Evolutionary conservation across 1,284 basidiomycete genomes (phyloP).

Genomic region (Malassezia vespertilionis): DNA sequence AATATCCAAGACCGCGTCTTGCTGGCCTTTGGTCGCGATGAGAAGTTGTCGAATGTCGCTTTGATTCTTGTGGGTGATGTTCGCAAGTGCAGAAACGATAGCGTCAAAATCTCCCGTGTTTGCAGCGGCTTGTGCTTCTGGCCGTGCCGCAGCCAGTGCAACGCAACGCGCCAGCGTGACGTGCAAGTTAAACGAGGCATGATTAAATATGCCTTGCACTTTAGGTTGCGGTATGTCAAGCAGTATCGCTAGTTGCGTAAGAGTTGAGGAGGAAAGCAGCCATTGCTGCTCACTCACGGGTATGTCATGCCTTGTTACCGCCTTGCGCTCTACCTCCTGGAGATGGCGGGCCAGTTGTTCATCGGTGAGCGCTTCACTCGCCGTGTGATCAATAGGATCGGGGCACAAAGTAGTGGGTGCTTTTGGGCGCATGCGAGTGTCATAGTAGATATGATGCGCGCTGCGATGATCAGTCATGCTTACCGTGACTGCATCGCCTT

Average conservation of each 20-base stretch:
- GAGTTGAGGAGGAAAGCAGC: conserved; percentile 40
- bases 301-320: conserved; percentile 16
- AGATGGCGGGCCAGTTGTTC: conserved; percentile 29
- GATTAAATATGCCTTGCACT: conserved; percentile 28
- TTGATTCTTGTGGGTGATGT: conserved; percentile 16
- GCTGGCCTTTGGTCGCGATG: conserved; percentile 32
- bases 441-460: conserved; percentile 12
- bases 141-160: conserved; percentile 18
- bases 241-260: conserved; percentile 33
- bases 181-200: conserved; percentile 30
- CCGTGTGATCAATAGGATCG: neutral
- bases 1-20: conserved; percentile 40
- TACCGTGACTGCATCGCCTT: conserved; percentile 17
- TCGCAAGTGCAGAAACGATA: conserved; percentile 22
- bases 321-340: conserved; percentile 27
- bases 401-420: conserved; percentile 1
- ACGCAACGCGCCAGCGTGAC: conserved; percentile 25
- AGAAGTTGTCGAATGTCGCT: conserved; percentile 20
- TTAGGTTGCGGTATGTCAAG: conserved; percentile 23
- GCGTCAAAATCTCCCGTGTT: conserved; percentile 21
- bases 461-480: conserved; percentile 34
- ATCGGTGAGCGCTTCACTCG: conserved; percentile 18
- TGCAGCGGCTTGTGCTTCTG: conserved; percentile 21
- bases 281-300: conserved; percentile 36
- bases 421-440: conserved; percentile 11